phyloP scores from a whole-genome alignment of 2,329 filamentous ascomycete species.

The Colletotrichum navitas region DNA sequence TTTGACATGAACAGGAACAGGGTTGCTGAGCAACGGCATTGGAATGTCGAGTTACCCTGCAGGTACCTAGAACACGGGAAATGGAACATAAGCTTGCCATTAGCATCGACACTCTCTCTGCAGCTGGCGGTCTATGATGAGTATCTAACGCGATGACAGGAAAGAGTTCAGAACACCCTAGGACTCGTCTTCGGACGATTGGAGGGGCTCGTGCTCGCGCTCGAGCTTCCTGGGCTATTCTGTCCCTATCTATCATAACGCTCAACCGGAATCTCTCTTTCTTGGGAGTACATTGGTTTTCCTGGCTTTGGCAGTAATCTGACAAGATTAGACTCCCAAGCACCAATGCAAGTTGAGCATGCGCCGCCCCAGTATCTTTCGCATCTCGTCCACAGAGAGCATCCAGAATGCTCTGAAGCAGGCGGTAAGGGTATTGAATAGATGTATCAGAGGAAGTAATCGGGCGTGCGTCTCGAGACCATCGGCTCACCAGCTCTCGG shows the following conservation, averaged over 20 bases:
- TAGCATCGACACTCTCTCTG: conserved; percentile 39
- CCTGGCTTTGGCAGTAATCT: conserved; percentile 39
- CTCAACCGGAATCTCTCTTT: conserved; percentile 41
- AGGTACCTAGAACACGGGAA: not conserved
- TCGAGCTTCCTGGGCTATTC: conserved; percentile 6
- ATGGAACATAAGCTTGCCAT: conserved; percentile 34
- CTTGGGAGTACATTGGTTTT: conserved; percentile 41
- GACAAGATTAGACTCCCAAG: conserved; percentile 40
- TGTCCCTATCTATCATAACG: conserved; percentile 26
- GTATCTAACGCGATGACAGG: conserved; percentile 38
- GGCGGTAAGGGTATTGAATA: conserved; percentile 37
- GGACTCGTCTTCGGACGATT: not conserved
- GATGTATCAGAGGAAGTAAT: conserved; percentile 91
- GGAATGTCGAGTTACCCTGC: not conserved
- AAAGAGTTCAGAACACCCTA: conserved; percentile 10
- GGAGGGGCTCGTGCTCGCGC: conserved; percentile 8
- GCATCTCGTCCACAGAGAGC: conserved; percentile 29
- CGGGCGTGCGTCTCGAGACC: conserved; percentile 97
- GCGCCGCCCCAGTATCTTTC: conserved; percentile 35
- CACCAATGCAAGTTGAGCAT: conserved; percentile 41
- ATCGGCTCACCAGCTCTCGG: conserved; percentile 97
- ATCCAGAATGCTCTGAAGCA: conserved; percentile 19
- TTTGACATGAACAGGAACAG: not conserved
- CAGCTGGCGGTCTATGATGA: conserved; percentile 40
- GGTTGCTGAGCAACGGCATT: not conserved